phyloP scores from a whole-genome alignment of 371 early-diverging fungal species.

The Choanephora cucurbitarum region DNA sequence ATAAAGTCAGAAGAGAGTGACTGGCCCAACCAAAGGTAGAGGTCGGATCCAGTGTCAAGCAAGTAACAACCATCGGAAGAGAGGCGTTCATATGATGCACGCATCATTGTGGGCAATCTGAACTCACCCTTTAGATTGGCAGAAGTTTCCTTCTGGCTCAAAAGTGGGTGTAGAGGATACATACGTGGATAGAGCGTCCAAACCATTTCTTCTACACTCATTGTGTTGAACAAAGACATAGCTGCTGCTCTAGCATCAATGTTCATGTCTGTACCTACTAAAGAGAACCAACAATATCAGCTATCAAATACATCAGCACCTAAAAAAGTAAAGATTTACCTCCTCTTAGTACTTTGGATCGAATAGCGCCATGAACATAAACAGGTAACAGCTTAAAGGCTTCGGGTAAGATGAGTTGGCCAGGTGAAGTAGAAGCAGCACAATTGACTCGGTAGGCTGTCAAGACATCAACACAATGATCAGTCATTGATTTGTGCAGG shows the following conservation, averaged over 20 bases:
- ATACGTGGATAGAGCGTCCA: constrained; percentile 88
- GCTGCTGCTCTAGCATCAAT: constrained; percentile 79
- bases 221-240: constrained; percentile 77
- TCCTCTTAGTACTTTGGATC: constrained; percentile 75
- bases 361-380: constrained; percentile 81
- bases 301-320: too few species aligned
- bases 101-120: constrained; percentile 68
- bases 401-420: constrained; percentile 96
- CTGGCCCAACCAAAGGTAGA: constrained; percentile 90
- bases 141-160: constrained; percentile 44
- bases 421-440: constrained; percentile 86
- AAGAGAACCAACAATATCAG: too few species aligned
- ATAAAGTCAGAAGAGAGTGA: constrained; percentile 63
- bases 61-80: constrained; percentile 77
- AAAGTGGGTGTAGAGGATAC: constrained; percentile 67
- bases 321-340: too few species aligned
- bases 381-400: constrained; percentile 95
- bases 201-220: constrained; percentile 74
- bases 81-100: constrained; percentile 80
- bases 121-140: constrained; percentile 43
- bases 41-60: constrained; percentile 78
- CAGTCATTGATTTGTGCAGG: constrained; percentile 84
- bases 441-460: constrained; percentile 92
- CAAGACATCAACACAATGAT: constrained; percentile 86
- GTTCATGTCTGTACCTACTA: constrained; percentile 62